Base-by-base conservation (phyloP, 306 rosid species). In the Trifolium fragiferum region DNA sequence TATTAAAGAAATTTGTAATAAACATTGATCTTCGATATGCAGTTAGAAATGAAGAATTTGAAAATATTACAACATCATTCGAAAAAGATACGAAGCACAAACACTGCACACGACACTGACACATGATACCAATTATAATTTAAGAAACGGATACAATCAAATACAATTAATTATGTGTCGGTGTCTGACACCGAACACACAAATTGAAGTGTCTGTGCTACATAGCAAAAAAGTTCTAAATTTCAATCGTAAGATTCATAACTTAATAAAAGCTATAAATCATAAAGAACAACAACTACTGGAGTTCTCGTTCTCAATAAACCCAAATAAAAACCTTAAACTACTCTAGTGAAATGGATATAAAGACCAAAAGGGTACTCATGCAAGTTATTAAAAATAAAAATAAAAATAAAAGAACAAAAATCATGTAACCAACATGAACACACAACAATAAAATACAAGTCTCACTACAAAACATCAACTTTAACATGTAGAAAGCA, bases 241-340 rank as follows among this genome's bases (percentile, higher is more conserved):
- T 2, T 55, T 65, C 35, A 57, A 67, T 40, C 15, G 0, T 33
- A 68, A 68, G 64, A 47, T 59, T 50, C 20, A 0, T 20, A 59
- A 59, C 81, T 15, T 68, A 67, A 9, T 32, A 44, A 44, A 19
- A 59, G 43, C 54, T 59, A 69, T n/a, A 23, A 27, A 78, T 25
- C 72, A 12, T 19, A 62, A 53, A 53, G 11, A 63, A 53, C 1
- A 19, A 37, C 20, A 18, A 30, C 51, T n/a, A 30, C 33, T 30
- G 13, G 11, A 70, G n/a, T n/a, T n/a, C n/a, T 37, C 61, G 21
- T 63, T 71, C 8, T 19, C 35, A 60, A 60, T 40, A 60, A 51
- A 75, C 43, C 58, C 61, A 74, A 62, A 37, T 32, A 3, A 30
- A 30, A 67, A 58, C 37, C 4, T 50, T 18, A 10, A 4, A 49